Evolutionary conservation across 2,329 filamentous ascomycete genomes (phyloP).

Genomic region (Diaporthe helianthi): DNA sequence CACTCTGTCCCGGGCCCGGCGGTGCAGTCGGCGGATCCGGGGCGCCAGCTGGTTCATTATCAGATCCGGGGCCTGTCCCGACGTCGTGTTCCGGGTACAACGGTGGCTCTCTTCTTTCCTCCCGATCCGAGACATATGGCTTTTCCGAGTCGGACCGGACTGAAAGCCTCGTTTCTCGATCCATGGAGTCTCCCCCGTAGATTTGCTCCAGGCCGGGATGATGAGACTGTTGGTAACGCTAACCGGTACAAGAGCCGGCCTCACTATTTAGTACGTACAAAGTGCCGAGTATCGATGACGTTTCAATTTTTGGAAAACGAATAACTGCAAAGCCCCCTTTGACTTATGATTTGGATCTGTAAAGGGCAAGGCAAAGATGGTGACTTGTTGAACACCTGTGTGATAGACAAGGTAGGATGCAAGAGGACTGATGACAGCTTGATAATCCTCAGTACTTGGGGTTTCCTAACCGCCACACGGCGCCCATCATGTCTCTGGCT

Average conservation of each 20-base stretch:
- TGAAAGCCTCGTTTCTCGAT: background rate
- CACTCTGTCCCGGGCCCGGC: conserved; percentile 3
- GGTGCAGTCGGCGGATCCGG: background rate
- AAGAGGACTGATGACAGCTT: background rate
- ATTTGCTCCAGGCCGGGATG: background rate
- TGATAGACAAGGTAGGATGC: background rate
- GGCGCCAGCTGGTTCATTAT: background rate
- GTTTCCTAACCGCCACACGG: background rate
- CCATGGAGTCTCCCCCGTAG: conserved; percentile 1
- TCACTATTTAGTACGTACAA: too few species aligned
- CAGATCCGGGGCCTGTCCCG: background rate
- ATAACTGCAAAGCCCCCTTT: background rate
- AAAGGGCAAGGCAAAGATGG: background rate
- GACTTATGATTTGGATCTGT: background rate
- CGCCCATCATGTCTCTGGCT: background rate
- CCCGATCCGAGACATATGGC: conserved; percentile 17
- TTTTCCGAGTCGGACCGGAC: conserved; percentile 29
- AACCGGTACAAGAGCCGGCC: background rate
- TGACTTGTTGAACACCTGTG: background rate
- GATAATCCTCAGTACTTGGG: background rate
- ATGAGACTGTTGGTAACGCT: background rate
- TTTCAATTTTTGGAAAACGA: background rate
- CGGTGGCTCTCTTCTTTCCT: background rate
- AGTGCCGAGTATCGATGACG: conserved; percentile 7
- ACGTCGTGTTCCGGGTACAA: background rate